A percentile compares a stretch with the other conserved stretches of the same genome.
These are phyloP conservation scores for Cryphonectria naterciae DNA, from an alignment of 2,329 filamentous ascomycete genomes.

Conservation along the genomic window DNA sequence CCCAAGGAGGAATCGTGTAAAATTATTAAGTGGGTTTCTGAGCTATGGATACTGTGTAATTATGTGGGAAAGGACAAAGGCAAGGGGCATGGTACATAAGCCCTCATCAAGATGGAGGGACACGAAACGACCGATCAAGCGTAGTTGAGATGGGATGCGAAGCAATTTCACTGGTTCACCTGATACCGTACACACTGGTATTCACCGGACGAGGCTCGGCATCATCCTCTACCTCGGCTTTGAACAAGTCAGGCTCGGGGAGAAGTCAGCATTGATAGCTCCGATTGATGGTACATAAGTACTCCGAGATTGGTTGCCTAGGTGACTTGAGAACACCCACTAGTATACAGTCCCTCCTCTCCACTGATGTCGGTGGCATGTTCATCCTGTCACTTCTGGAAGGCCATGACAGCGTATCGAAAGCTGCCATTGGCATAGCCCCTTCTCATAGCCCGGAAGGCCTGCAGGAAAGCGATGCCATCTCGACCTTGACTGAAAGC, in stretches of 20 bases:
- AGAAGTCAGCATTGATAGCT: not conserved
- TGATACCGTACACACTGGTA: not conserved
- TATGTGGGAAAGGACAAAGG: not conserved
- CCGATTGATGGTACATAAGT: not conserved
- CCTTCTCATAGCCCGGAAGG: slow-evolving; percentile 64
- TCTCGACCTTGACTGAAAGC: slow-evolving; percentile 63
- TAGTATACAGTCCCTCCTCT: not conserved
- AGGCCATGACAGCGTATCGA: slow-evolving; percentile 61
- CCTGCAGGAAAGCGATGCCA: slow-evolving; percentile 63
- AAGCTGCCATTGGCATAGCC: slow-evolving; percentile 63
- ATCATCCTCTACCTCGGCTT: not conserved
- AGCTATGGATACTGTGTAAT: not conserved
- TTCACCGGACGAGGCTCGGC: not conserved
- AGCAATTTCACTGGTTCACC: not conserved
- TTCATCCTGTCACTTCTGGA: slow-evolving; percentile 46
- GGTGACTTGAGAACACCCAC: not conserved
- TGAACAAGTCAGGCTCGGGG: not conserved
- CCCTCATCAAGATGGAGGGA: not conserved
- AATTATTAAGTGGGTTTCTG: not conserved
- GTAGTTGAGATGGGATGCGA: not conserved
- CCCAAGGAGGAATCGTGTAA: not conserved
- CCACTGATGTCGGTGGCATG: not conserved
- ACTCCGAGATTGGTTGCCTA: not conserved
- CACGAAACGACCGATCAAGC: not conserved
- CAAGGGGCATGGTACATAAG: too few relatives aligned